These are phyloP conservation scores for Gentiana dahurica DNA, from an alignment of 257 asterid species.

Conservation along the genomic window DNA sequence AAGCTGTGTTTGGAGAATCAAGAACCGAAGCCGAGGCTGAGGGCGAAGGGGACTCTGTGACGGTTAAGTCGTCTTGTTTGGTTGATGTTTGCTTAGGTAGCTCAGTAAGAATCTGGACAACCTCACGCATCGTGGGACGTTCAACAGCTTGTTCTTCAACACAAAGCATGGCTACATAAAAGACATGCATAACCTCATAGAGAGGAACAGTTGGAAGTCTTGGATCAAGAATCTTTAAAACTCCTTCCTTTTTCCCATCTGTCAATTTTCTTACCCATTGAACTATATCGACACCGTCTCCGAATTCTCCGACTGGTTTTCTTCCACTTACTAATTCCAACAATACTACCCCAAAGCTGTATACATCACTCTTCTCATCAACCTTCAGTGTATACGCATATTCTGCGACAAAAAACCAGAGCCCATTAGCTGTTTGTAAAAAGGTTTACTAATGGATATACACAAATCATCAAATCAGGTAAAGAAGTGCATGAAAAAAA, in stretches of 20 bases:
- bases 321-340: conserved; percentile 73
- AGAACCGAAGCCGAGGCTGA: conserved; percentile 26
- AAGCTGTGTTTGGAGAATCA: conserved; percentile 32
- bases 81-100: conserved; percentile 45
- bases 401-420: conserved; percentile 27
- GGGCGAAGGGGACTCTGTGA: conserved; percentile 28
- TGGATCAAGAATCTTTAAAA: conserved; percentile 63
- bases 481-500: not conserved
- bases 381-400: conserved; percentile 95
- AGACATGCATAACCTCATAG: conserved; percentile 81
- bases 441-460: not conserved
- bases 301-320: conserved; percentile 93
- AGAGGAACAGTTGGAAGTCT: conserved; percentile 77
- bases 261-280: conserved; percentile 95
- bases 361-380: conserved; percentile 96
- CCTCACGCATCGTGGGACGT: conserved; percentile 98
- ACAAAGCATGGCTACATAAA: conserved; percentile 92
- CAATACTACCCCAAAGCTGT: conserved; percentile 92
- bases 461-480: not conserved
- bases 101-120: conserved; percentile 85
- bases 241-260: conserved; percentile 70
- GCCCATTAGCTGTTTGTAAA: not conserved
- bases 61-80: conserved; percentile 34
- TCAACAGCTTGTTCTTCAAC: conserved; percentile 92
- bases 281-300: conserved; percentile 95